Base-by-base conservation (phyloP, 176 grass and related monocot genomes). In the Cocos nucifera region DNA sequence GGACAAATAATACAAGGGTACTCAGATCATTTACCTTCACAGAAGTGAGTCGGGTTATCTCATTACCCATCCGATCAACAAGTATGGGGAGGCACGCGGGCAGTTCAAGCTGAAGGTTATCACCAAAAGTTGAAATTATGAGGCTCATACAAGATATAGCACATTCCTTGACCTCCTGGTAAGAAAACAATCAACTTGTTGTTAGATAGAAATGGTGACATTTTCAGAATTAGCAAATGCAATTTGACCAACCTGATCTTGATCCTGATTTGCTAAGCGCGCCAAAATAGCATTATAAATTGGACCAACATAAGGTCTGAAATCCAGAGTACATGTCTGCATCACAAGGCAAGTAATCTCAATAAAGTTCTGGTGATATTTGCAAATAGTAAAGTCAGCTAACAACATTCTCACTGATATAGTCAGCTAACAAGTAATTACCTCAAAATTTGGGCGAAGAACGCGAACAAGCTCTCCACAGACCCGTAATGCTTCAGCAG, bases 51-150 rank as follows among this genome's bases (percentile, higher is more conserved):
- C 93, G 69, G 56, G 93, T 98, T 51, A 98, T 98, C 86, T 98
- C 93, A 79, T 98, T 98, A 70, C 93, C 84, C 93, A 98, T 98
- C 64, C 93, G 86, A 78, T 98, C 93, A 67, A 98, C 93, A 56
- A 98, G 88, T 69, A 98, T 92, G 25, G 93, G 93, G 76, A 98
- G 93, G 63, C 93, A 98, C 19, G 84, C 69, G 2, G 84, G 79
- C 52, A 98, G 73, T 69, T 98, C 93, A 17, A 79, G 92, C 74
- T 86, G 84, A 59, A 98, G 81, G 59, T 74, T 59, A 83, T 98
- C 93, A 70, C 88, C 93, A 83, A 92, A 98, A 58, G 84, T 92
- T 49, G 84, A 92, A 57, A 98, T 84, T 51, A 92, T 87, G 53
- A 92, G 79, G 73, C 93, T 92, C 81, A 89, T 98, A 61, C 65